phyloP scores from a whole-genome alignment of 176 grass and related monocot genomes.

The Aegilops tauschii region DNA sequence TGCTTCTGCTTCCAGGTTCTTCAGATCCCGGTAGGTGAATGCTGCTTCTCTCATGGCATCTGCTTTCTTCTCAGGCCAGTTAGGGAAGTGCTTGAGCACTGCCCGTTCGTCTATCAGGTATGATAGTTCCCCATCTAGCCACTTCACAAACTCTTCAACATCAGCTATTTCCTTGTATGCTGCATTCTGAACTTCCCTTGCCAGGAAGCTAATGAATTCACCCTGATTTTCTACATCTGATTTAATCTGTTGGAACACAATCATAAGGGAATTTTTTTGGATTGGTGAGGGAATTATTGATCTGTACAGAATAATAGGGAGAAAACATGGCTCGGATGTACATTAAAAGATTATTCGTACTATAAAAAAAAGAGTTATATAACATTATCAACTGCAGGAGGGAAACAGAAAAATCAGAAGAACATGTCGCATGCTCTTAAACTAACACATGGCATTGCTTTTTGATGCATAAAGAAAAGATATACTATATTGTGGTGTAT shows the following conservation, averaged over 20 bases:
- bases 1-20: constrained; percentile 80
- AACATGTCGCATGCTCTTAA: constrained; percentile 7
- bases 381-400: background rate
- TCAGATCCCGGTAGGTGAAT: constrained; percentile 79
- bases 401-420: background rate
- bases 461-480: background rate
- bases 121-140: constrained; percentile 92
- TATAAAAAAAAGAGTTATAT: background rate
- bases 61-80: constrained; percentile 96
- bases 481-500: background rate
- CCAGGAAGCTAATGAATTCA: constrained; percentile 79
- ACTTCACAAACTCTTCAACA: constrained; percentile 96
- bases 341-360: background rate
- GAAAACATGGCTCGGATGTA: constrained; percentile 6
- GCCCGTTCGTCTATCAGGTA: constrained; percentile 98
- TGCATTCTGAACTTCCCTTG: constrained; percentile 75
- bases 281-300: constrained; percentile 18
- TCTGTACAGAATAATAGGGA: constrained; percentile 11
- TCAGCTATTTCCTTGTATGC: constrained; percentile 82
- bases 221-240: constrained; percentile 94
- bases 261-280: background rate
- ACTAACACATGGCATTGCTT: background rate
- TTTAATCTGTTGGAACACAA: constrained; percentile 76
- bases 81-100: constrained; percentile 94
- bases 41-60: constrained; percentile 99